Evolutionary conservation across 1,284 basidiomycete genomes (phyloP).

Genomic region (Moesziomyces antarcticus): DNA sequence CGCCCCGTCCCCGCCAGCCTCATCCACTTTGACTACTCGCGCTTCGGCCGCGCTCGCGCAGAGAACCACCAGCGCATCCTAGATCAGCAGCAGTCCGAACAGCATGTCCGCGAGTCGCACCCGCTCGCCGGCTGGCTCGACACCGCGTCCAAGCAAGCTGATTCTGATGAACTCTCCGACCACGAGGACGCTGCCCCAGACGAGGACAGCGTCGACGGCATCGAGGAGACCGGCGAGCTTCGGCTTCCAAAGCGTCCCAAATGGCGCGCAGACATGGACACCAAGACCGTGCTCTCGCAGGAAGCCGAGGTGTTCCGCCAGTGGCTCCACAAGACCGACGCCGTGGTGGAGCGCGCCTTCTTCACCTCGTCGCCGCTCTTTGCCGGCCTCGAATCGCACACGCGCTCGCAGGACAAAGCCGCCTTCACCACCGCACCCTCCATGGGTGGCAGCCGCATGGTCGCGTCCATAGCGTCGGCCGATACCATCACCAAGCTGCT

Average conservation of each 20-base stretch:
- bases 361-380: conserved; percentile 50
- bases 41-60: conserved; percentile 40
- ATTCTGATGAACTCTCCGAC: background rate
- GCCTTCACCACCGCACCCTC: conserved; percentile 18
- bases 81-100: conserved; percentile 13
- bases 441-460: conserved; percentile 43
- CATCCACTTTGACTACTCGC: conserved; percentile 34
- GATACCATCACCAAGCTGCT: conserved; percentile 31
- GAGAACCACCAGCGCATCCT: conserved; percentile 29
- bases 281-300: conserved; percentile 53
- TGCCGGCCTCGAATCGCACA: conserved; percentile 28
- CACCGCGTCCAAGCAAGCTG: background rate
- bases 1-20: conserved; percentile 36
- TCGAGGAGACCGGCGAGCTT: conserved; percentile 38
- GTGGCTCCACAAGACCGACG: conserved; percentile 54
- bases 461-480: conserved; percentile 25
- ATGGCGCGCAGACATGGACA: conserved; percentile 50
- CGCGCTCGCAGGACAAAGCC: conserved; percentile 29
- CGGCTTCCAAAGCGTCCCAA: conserved; percentile 53
- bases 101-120: conserved; percentile 14
- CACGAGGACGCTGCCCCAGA: conserved; percentile 6
- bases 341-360: conserved; percentile 43
- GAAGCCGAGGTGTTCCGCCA: conserved; percentile 51
- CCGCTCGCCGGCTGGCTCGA: conserved; percentile 36
- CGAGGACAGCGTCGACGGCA: conserved; percentile 7